A percentile compares a stretch with the other conserved stretches of the same genome.
Conservation (phyloP, 495 filamentous ascomycete species). For the Penicillium longicatenatum region DNA sequence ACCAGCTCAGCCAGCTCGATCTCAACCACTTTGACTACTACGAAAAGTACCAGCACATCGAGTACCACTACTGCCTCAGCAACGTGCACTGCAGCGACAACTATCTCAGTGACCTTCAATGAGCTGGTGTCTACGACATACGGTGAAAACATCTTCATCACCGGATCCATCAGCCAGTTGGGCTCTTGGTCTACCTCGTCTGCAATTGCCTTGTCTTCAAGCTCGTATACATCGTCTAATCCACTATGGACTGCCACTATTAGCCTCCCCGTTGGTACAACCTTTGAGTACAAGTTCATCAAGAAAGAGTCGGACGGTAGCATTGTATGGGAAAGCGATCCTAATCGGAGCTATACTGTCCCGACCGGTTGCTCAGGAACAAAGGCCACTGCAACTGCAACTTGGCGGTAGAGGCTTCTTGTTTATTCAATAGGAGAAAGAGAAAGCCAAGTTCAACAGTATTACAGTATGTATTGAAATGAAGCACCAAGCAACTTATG, state of each 20-base stretch:
- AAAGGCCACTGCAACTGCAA: conserved; percentile 27
- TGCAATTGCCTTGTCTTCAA: conserved; percentile 53
- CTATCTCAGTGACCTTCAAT: conserved; percentile 57
- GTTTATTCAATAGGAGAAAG: too few species aligned
- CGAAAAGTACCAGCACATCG: neutral
- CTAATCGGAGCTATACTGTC: conserved; percentile 60
- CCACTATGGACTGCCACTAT: conserved; percentile 57
- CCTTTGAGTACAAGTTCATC: conserved; percentile 67
- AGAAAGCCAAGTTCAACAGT: too few species aligned
- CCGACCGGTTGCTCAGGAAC: conserved; percentile 42
- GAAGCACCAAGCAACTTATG: too few species aligned
- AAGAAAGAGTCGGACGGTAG: conserved; percentile 49
- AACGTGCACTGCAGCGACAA: conserved; percentile 12
- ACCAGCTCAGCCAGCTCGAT: neutral
- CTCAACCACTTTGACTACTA: neutral
- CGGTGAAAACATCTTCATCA: conserved; percentile 59
- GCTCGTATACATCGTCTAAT: conserved; percentile 52
- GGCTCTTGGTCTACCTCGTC: conserved; percentile 54
- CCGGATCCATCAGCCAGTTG: conserved; percentile 53
- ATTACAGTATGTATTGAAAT: neutral
- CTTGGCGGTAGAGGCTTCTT: conserved; percentile 19
- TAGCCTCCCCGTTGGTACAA: conserved; percentile 48
- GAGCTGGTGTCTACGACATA: conserved; percentile 49
- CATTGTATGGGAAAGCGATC: conserved; percentile 63
- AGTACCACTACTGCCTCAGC: conserved; percentile 5